Percentiles rank a stretch among this genome's conserved stretches.
Evolutionary conservation across 2,329 filamentous ascomycete genomes (phyloP).

Genomic region (Alternaria angustiovoidea): DNA sequence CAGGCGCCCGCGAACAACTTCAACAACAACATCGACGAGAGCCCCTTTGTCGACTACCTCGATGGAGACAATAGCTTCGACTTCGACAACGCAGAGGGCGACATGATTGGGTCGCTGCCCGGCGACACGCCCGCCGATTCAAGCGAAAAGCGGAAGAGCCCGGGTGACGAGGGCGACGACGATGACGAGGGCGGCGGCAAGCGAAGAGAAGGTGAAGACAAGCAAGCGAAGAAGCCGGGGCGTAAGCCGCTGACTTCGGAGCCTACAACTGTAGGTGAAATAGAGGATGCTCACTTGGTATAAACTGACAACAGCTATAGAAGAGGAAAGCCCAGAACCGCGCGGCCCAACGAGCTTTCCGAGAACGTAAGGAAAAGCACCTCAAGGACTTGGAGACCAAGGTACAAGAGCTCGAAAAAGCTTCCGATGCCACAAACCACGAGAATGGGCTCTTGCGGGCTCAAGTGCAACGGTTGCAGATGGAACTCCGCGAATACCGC

Average conservation of each 20-base stretch:
- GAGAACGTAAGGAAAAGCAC: conserved; percentile 70
- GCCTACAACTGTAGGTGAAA: conserved; percentile 83
- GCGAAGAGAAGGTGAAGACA: conserved; percentile 83
- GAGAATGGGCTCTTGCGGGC: conserved; percentile 85
- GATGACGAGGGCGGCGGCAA: conserved; percentile 74
- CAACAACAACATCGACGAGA: conserved; percentile 69
- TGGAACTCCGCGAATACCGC: conserved; percentile 88
- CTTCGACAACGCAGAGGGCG: conserved; percentile 70
- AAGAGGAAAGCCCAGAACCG: conserved; percentile 86
- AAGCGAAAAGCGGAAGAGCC: conserved; percentile 72
- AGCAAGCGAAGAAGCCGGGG: conserved; percentile 92
- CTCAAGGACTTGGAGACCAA: conserved; percentile 75
- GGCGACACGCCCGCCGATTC: conserved; percentile 62
- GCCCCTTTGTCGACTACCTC: conserved; percentile 84
- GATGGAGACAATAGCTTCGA: conserved; percentile 79
- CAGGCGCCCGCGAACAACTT: conserved; percentile 53
- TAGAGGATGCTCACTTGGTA: conserved; percentile 9
- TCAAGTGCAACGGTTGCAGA: conserved; percentile 87
- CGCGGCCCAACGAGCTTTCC: conserved; percentile 68
- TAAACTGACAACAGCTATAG: conserved; percentile 57
- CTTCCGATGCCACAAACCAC: conserved; percentile 80
- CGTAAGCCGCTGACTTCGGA: conserved; percentile 95
- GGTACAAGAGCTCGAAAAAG: conserved; percentile 74
- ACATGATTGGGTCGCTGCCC: conserved; percentile 80
- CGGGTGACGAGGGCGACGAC: conserved; percentile 70